These are phyloP conservation scores for Boletus fagicola DNA, from an alignment of 768 basidiomycete genomes.

Conservation along the genomic window DNA sequence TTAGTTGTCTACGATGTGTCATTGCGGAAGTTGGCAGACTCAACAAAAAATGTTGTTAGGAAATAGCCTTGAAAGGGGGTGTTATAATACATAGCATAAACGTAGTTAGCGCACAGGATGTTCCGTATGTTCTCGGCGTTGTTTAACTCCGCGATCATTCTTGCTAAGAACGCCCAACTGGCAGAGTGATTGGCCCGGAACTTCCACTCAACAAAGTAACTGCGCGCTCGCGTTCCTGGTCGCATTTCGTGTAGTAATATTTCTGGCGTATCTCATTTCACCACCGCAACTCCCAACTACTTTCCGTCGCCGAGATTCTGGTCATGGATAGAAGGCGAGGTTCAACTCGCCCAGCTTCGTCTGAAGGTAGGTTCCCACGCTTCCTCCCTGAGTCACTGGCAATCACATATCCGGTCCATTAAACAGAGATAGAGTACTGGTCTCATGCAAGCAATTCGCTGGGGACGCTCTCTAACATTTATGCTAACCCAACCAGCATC, in stretches of 20 bases:
- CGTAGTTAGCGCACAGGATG: neutral
- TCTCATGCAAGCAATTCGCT: conserved; percentile 63
- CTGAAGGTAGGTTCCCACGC: conserved; percentile 60
- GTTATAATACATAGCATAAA: neutral
- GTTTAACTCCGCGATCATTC: conserved; percentile 23
- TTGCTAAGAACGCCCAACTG: conserved; percentile 10
- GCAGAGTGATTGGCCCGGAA: neutral
- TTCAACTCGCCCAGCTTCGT: conserved; percentile 62
- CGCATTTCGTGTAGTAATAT: conserved; percentile 9
- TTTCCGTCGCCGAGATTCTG: neutral
- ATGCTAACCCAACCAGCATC: conserved; percentile 44
- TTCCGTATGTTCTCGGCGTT: neutral
- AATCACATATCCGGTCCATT: conserved; percentile 5
- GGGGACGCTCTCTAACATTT: conserved; percentile 52
- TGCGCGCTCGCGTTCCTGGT: neutral
- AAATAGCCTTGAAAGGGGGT: neutral
- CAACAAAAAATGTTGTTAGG: conserved; percentile 11
- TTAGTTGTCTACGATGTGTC: conserved; percentile 86
- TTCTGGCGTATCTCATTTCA: neutral
- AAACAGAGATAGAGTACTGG: conserved; percentile 75
- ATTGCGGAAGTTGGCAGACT: conserved; percentile 57
- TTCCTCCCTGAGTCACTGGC: conserved; percentile 9
- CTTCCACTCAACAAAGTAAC: conserved; percentile 7
- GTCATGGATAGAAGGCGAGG: conserved; percentile 68
- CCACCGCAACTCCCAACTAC: neutral